phyloP scores from a whole-genome alignment of 495 filamentous ascomycete species.

The Penicillium herquei region DNA sequence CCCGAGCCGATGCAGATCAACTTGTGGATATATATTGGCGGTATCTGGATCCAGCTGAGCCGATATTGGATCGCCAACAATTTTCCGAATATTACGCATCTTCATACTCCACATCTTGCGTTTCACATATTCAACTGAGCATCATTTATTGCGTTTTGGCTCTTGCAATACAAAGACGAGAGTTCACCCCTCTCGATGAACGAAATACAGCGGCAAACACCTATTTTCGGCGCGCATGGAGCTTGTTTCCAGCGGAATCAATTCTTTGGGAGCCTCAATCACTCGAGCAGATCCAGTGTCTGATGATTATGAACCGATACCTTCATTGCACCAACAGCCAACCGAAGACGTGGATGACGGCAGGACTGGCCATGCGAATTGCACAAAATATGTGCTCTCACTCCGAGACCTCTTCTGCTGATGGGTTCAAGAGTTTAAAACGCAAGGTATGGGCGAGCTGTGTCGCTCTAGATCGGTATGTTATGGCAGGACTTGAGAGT shows the following conservation, averaged over 20 bases:
- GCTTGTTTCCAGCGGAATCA: conserved; percentile 17
- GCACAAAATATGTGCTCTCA: conserved; percentile 25
- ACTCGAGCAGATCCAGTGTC: conserved; percentile 24
- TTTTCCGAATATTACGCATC: conserved; percentile 11
- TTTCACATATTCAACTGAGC: conserved; percentile 9
- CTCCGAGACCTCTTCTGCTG: conserved; percentile 1
- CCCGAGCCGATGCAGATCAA: conserved; percentile 16
- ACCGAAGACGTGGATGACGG: conserved; percentile 32
- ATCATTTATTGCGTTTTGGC: conserved; percentile 26
- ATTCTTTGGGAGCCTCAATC: conserved; percentile 27
- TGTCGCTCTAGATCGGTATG: conserved; percentile 21
- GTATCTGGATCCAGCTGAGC: conserved; percentile 17
- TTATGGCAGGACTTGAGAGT: no score
- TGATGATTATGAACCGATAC: conserved; percentile 31
- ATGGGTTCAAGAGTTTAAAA: conserved; percentile 12
- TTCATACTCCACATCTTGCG: background rate
- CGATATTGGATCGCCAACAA: conserved; percentile 14
- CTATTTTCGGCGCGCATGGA: conserved; percentile 24
- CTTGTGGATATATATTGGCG: conserved; percentile 22
- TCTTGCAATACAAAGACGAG: conserved; percentile 22
- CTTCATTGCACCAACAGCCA: conserved; percentile 30
- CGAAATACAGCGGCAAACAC: conserved; percentile 16
- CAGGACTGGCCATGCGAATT: conserved; percentile 27
- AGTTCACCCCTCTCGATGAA: conserved; percentile 6
- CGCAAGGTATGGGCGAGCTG: conserved; percentile 22